A percentile compares a stretch with the other conserved stretches of the same genome.
phyloP scores from a whole-genome alignment of 495 filamentous ascomycete species.

The Terfezia claveryi region DNA sequence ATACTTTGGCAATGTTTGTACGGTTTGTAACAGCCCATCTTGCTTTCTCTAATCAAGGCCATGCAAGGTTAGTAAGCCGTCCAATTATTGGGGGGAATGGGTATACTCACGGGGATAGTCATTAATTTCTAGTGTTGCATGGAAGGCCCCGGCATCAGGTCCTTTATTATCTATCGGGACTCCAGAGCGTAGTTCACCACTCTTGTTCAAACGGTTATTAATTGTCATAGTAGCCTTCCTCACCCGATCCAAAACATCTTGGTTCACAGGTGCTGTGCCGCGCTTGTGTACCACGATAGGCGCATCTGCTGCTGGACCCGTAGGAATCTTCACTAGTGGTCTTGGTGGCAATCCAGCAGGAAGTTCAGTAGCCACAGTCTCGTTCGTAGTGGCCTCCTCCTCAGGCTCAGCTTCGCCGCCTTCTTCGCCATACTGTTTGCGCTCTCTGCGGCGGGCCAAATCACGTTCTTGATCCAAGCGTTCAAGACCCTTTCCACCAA shows the following conservation, averaged over 20 bases:
- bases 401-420: constrained; percentile 72
- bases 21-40: constrained; percentile 97
- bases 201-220: constrained; percentile 63
- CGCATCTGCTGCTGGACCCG: constrained; percentile 29
- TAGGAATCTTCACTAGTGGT: constrained; percentile 21
- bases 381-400: constrained; percentile 29
- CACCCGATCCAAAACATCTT: constrained; percentile 61
- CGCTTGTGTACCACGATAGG: constrained; percentile 59
- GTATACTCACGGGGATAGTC: constrained; percentile 67
- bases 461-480: constrained; percentile 78
- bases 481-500: constrained; percentile 87
- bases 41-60: constrained; percentile 49
- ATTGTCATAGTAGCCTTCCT: constrained; percentile 67
- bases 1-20: constrained; percentile 95
- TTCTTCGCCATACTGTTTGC: constrained; percentile 72
- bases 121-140: constrained; percentile 95
- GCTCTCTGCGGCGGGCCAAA: constrained; percentile 57
- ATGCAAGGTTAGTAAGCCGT: constrained; percentile 11
- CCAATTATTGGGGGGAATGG: not conserved
- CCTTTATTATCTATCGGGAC: constrained; percentile 98
- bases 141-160: constrained; percentile 89
- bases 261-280: constrained; percentile 30
- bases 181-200: constrained; percentile 66
- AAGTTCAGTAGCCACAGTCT: constrained; percentile 2
- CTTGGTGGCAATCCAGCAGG: not conserved